Conservation (phyloP, 192 early-diverging fungal genomes). For the Diversispora epigaea region DNA sequence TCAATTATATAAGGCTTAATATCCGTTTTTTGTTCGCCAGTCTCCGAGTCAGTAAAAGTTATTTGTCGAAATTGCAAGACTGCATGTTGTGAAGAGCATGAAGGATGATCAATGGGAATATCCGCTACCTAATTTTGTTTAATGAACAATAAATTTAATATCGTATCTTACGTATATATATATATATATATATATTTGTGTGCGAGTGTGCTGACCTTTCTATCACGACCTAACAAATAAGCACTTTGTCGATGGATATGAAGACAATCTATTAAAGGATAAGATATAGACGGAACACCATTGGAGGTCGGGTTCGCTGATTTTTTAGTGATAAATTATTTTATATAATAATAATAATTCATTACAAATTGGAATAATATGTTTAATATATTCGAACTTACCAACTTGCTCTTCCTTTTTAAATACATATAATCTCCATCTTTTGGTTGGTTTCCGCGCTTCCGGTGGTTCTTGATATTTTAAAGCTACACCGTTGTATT, state of each 20-base stretch:
- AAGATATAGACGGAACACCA: constrained; percentile 6
- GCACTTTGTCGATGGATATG: constrained; percentile 84
- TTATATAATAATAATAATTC: background rate
- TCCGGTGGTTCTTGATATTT: constrained; percentile 94
- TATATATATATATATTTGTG: too few species aligned
- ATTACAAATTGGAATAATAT: background rate
- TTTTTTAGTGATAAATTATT: background rate
- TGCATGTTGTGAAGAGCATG: constrained; percentile 92
- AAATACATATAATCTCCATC: constrained; percentile 91
- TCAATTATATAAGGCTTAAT: constrained; percentile 90
- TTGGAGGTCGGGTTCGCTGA: background rate
- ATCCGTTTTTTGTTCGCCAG: background rate
- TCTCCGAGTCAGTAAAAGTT: constrained; percentile 43
- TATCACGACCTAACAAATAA: constrained; percentile 84
- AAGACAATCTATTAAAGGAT: constrained; percentile 65
- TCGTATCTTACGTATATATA: background rate
- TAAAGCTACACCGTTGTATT: constrained; percentile 76
- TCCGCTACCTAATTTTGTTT: constrained; percentile 65
- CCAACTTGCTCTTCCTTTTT: constrained; percentile 87
- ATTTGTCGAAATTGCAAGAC: constrained; percentile 85
- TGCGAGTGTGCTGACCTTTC: constrained; percentile 60
- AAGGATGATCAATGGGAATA: constrained; percentile 93
- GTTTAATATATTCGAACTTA: constrained; percentile 31
- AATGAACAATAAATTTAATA: background rate
- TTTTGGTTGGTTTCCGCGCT: constrained; percentile 70